Evolutionary conservation across 2,329 filamentous ascomycete species (phyloP).

Genomic region (Fusarium sp.): DNA sequence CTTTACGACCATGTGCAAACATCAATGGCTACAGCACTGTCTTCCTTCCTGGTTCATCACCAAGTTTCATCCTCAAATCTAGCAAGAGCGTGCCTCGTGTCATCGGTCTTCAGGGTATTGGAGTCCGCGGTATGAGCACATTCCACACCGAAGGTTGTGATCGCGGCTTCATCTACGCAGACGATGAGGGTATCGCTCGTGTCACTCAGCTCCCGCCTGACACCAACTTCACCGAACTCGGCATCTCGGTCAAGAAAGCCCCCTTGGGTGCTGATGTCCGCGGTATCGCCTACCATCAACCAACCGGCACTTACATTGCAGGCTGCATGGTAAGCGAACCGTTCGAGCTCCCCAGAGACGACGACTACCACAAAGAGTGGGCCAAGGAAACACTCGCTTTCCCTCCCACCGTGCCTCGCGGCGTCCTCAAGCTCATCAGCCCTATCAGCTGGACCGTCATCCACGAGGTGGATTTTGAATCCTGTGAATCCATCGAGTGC

Average conservation of each 20-base stretch:
- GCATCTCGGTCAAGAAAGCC: constrained; percentile 81
- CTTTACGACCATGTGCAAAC: constrained; percentile 71
- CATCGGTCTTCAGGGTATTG: constrained; percentile 76
- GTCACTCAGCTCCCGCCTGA: constrained; percentile 78
- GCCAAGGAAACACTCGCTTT: constrained; percentile 75
- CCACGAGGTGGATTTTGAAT: constrained; percentile 79
- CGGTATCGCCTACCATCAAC: constrained; percentile 80
- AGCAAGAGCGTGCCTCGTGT: constrained; percentile 82
- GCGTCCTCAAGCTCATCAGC: constrained; percentile 82
- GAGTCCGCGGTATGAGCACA: constrained; percentile 77
- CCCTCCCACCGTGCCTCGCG: constrained; percentile 77
- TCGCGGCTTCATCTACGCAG: constrained; percentile 85
- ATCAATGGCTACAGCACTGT: constrained; percentile 85
- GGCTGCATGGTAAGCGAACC: constrained; percentile 76
- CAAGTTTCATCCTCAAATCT: constrained; percentile 86
- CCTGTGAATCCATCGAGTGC: constrained; percentile 82
- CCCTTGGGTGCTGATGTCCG: constrained; percentile 77
- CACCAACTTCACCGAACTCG: constrained; percentile 78
- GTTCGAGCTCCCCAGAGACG: constrained; percentile 89
- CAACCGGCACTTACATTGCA: constrained; percentile 80
- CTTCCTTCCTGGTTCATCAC: constrained; percentile 83
- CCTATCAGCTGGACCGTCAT: constrained; percentile 83
- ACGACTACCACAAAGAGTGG: constrained; percentile 86
- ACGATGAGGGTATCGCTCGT: constrained; percentile 77
- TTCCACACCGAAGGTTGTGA: constrained; percentile 85